Evolutionary conservation across 306 rosid genomes (phyloP), one percentile per base, ranked within the genome.

Genomic region (Pyrus bretschneideri): DNA sequence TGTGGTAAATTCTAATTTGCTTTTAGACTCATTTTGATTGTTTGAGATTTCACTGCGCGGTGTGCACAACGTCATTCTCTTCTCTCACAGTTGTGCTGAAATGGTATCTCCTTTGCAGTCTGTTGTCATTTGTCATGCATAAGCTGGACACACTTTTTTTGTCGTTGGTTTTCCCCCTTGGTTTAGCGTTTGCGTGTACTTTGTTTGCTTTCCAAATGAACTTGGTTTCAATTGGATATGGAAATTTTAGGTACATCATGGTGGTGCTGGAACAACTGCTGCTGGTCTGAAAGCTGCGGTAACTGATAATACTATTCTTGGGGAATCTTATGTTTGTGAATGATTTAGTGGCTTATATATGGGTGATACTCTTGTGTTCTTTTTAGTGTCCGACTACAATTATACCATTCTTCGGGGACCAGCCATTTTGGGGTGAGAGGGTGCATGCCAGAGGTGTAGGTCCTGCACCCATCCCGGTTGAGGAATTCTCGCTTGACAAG

Each of bases 251-350:
- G 96, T 95, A 70, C 98, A 95, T 85, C 97, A 95, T 59, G 98
- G 98, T 17, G 97, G 98, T 45, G 97, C 97, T 6, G 97, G 97
- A 84, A 92, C 98, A 67, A 95, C 98, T 76, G 97, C 98, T 64
- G 97, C 98, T 31, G 93, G 98, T 73, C 95, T 95, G 80, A 92
- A 91, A 87, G 97, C 98, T 71, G 97, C 88, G 78, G 98, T 95
- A 86, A 85, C 69, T 51, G 35, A 67, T 77, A 51, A 9, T 59
- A 69, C 9, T 18, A 22, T 60, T 2, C 5, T 46, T 62, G 58
- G 55, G 64, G 46, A 73, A 22, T 76, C 45, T 69, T 79, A 31
- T 30, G 31, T 55, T 40, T 51, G 64, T 2, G 31, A 46, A 60
- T 55, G 15, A 64, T 29, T 57, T 23, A 55, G 59, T 25, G 4